Evolutionary conservation across 768 basidiomycete species (phyloP).

Genomic region (Rhizopogon vinicolor): DNA sequence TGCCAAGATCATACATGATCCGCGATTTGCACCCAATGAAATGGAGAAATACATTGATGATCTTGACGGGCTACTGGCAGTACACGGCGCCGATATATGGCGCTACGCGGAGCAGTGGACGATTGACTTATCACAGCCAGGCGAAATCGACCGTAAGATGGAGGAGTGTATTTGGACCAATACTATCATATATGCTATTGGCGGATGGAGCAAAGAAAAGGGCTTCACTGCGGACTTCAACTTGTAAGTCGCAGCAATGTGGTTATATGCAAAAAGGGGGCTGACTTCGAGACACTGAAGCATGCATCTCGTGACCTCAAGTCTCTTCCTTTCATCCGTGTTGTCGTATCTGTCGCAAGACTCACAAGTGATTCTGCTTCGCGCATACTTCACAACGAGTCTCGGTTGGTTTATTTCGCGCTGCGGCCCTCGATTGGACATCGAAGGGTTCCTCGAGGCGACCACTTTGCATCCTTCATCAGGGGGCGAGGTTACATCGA

Average conservation of each 20-base stretch:
- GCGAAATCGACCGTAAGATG: conserved; percentile 45
- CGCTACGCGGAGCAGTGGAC: conserved; percentile 37
- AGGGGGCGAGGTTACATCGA: conserved; percentile 6
- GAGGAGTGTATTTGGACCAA: conserved; percentile 60
- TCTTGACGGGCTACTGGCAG: conserved; percentile 6
- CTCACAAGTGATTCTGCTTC: conserved; percentile 22
- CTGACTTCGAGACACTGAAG: conserved; percentile 3
- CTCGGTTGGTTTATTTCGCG: conserved; percentile 25
- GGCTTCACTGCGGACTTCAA: conserved; percentile 43
- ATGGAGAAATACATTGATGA: conserved; percentile 13
- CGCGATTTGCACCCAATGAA: conserved; percentile 16
- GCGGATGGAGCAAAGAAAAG: conserved; percentile 49
- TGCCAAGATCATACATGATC: conserved; percentile 47
- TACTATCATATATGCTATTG: conserved; percentile 50
- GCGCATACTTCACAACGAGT: conserved; percentile 17
- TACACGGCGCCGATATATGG: background rate
- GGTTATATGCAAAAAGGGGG: no score
- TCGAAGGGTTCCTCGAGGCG: conserved; percentile 24
- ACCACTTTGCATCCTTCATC: conserved; percentile 22
- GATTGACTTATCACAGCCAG: conserved; percentile 27
- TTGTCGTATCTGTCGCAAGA: conserved; percentile 11
- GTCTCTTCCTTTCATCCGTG: conserved; percentile 21
- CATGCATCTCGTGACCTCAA: conserved; percentile 26
- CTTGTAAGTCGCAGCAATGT: conserved; percentile 30
- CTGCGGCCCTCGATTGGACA: conserved; percentile 25